Evolutionary conservation across 2,329 filamentous ascomycete genomes (phyloP).

Genomic region (Aspergillus fijiensis): DNA sequence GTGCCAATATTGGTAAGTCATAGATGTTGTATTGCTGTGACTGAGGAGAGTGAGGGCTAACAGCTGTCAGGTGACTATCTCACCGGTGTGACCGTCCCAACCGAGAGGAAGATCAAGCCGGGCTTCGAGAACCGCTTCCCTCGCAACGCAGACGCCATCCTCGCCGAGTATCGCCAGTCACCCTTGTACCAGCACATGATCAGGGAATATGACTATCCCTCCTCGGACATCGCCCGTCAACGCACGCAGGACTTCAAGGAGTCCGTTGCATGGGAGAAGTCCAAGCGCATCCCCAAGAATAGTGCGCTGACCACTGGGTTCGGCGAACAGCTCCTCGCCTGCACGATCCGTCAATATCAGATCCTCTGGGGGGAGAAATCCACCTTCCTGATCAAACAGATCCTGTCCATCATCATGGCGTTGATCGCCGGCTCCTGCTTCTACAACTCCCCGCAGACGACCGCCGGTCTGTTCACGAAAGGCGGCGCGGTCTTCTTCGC

Average conservation of each 20-base stretch:
- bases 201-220: constrained; percentile 58
- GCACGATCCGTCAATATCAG: constrained; percentile 61
- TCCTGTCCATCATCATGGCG: constrained; percentile 57
- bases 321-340: constrained; percentile 54
- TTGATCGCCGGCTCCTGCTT: constrained; percentile 66
- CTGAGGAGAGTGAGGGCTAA: background rate
- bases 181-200: constrained; percentile 53
- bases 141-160: constrained; percentile 44
- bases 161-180: constrained; percentile 52
- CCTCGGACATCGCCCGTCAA: constrained; percentile 47
- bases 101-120: constrained; percentile 44
- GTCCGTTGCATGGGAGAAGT: constrained; percentile 55
- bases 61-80: constrained; percentile 52
- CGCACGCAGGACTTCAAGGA: constrained; percentile 56
- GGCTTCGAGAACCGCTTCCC: constrained; percentile 46
- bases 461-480: constrained; percentile 61
- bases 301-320: constrained; percentile 59
- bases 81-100: constrained; percentile 62
- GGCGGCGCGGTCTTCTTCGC: constrained; percentile 63
- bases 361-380: constrained; percentile 64
- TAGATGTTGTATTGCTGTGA: background rate
- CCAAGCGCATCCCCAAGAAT: constrained; percentile 51
- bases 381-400: constrained; percentile 62
- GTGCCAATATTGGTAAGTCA: constrained; percentile 56
- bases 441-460: constrained; percentile 60